Percentiles rank a stretch among this genome's conserved stretches.
phyloP scores from a whole-genome alignment of 805 yeast genomes.

The Torulaspora delbrueckii region DNA sequence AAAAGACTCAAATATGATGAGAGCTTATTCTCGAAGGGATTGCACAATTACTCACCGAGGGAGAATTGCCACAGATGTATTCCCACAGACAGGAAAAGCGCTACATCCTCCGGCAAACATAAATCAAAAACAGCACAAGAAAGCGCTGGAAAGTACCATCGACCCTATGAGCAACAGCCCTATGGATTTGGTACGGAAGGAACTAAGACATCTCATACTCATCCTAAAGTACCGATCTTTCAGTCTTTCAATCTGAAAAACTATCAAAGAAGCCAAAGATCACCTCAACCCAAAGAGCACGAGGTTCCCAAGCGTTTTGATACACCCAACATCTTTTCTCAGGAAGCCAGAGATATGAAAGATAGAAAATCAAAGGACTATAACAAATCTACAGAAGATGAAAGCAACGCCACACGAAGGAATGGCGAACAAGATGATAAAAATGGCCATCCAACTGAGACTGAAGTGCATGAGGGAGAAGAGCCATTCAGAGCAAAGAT shows the following conservation, averaged over 20 bases:
- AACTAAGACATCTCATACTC: slow-evolving; percentile 3
- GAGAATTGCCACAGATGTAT: slow-evolving; percentile 1
- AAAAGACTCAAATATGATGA: slow-evolving; percentile 23
- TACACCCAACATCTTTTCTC: neutral
- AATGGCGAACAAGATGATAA: neutral
- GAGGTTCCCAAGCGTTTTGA: slow-evolving; percentile 5
- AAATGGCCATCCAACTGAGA: neutral
- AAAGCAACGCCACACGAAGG: neutral
- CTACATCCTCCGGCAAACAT: neutral
- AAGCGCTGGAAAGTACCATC: slow-evolving; percentile 13
- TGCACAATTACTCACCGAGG: slow-evolving; percentile 16
- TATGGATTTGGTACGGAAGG: slow-evolving; percentile 30
- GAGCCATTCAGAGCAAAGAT: slow-evolving; percentile 7
- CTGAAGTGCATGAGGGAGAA: neutral
- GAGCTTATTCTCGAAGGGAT: slow-evolving; percentile 16
- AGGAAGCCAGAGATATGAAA: neutral
- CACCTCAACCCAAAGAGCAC: slow-evolving; percentile 5
- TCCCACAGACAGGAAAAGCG: neutral
- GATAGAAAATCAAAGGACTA: slow-evolving; percentile 1
- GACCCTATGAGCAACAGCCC: slow-evolving; percentile 34
- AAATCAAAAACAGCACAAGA: slow-evolving; percentile 1
- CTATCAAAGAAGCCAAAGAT: slow-evolving; percentile 19
- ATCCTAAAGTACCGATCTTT: slow-evolving; percentile 18
- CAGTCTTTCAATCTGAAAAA: slow-evolving; percentile 30
- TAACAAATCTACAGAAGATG: neutral